Evolutionary conservation across 2,329 filamentous ascomycete species (phyloP).

Genomic region (Fusarium torreyae): DNA sequence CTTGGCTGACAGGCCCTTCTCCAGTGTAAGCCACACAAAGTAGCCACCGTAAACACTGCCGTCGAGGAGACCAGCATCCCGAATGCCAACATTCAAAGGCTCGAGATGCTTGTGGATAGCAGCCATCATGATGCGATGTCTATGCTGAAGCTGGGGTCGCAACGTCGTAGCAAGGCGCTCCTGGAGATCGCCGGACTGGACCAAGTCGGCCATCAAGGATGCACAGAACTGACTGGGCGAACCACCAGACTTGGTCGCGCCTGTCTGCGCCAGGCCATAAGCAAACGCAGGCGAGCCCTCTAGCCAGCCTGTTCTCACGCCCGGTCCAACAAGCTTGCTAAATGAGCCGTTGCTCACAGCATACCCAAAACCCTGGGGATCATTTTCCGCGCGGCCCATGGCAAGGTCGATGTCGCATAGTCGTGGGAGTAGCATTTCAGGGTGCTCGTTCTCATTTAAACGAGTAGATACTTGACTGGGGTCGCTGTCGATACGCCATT

Average conservation of each 20-base stretch:
- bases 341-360: conserved; percentile 90
- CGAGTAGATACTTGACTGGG: conserved; percentile 40
- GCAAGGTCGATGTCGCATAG: conserved; percentile 83
- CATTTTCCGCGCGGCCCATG: conserved; percentile 67
- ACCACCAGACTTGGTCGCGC: conserved; percentile 70
- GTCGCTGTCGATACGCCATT: conserved; percentile 72
- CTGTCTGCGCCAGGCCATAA: conserved; percentile 67
- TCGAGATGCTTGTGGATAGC: conserved; percentile 73
- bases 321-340: conserved; percentile 88
- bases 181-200: conserved; percentile 62
- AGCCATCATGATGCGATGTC: conserved; percentile 67
- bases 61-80: conserved; percentile 57
- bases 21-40: conserved; percentile 85
- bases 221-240: conserved; percentile 70
- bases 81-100: conserved; percentile 71
- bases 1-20: conserved; percentile 64
- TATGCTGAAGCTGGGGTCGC: conserved; percentile 61
- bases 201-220: conserved; percentile 64
- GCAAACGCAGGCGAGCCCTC: conserved; percentile 75
- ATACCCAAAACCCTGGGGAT: conserved; percentile 77
- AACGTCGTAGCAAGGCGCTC: conserved; percentile 60
- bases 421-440: conserved; percentile 75
- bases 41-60: conserved; percentile 80
- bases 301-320: conserved; percentile 88
- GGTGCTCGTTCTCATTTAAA: conserved; percentile 52